Base-by-base conservation (phyloP, 768 basidiomycete genomes). In the Mycena chlorophos region DNA sequence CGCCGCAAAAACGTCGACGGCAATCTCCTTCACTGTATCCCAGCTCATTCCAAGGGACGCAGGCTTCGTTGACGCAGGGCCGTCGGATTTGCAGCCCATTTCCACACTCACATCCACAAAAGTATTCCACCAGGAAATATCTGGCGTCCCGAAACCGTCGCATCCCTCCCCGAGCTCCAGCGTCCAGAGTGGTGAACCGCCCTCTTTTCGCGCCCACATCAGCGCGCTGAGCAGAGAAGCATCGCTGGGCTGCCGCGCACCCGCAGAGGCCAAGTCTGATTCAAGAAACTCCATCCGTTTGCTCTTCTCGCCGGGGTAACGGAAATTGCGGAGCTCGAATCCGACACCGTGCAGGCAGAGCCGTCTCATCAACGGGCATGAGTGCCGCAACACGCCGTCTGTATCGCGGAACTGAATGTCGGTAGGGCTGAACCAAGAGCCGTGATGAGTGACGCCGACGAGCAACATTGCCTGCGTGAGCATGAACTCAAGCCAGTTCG, bases 401-500 rank as follows among this genome's bases (percentile, higher is more conserved):
- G 55, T 30, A 5, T 38, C 59, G 22, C 59, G 55, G 31, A 57
- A 51, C 12, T 49, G 1, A n/a, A 51, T n/a, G n/a, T n/a, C n/a
- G n/a, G n/a, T 42, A 6, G 19, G 13, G 27, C 30, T 37, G 52
- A 57, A 57, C 38, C 55, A 61, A n/a, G 60, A 61, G 25, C 12
- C 30, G 51, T 28, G 31, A n/a, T 57, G 50, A 56, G 53, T 61
- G 14, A 61, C 53, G 39, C 53, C 53, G 46, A 61, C 8, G 52
- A 55, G 46, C 39, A 61, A 52, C 53, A 61, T 54, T 38, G 60
- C 60, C 49, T 61, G 56, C 34, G 60, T 50, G 46, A 61, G 60
- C n/a, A 55, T 26, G 42, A 61, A 57, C 27, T 61, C 56, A 46
- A 57, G 40, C 43, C 22, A 31, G 17, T 25, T 13, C 25, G n/a